These are phyloP conservation scores for Leucocoprinus birnbaumii DNA, from an alignment of 768 basidiomycete genomes.

Conservation along the genomic window DNA sequence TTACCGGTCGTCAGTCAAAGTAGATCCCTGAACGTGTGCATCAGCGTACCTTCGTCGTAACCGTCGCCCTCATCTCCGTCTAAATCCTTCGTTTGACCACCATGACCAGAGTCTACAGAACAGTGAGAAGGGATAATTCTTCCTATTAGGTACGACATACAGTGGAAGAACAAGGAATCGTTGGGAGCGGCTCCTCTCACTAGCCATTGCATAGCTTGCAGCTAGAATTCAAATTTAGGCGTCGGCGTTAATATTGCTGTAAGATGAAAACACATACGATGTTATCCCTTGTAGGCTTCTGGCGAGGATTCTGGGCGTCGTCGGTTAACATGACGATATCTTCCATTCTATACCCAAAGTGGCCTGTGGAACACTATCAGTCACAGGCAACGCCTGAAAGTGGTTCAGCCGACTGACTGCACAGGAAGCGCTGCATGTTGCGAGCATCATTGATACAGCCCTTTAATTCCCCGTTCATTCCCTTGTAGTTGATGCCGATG, in stretches of 20 bases:
- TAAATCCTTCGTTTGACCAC: constrained; percentile 82
- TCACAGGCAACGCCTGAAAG: neutral
- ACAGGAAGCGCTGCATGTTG: constrained; percentile 79
- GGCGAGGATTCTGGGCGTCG: constrained; percentile 56
- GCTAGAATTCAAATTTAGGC: constrained; percentile 28
- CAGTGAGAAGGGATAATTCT: neutral
- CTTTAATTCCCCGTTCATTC: constrained; percentile 58
- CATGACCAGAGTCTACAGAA: constrained; percentile 82
- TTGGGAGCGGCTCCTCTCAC: constrained; percentile 74
- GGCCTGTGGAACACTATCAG: constrained; percentile 28
- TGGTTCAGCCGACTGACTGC: constrained; percentile 39
- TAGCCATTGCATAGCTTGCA: constrained; percentile 91
- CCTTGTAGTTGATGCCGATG: constrained; percentile 88
- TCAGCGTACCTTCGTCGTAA: constrained; percentile 66
- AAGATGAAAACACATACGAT: constrained; percentile 48
- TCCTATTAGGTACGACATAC: constrained; percentile 32
- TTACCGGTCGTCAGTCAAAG: neutral
- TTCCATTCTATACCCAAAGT: constrained; percentile 64
- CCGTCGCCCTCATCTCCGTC: constrained; percentile 88
- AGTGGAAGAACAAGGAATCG: constrained; percentile 91
- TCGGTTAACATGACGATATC: constrained; percentile 91
- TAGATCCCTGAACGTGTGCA: neutral
- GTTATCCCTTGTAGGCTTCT: constrained; percentile 75
- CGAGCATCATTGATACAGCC: constrained; percentile 93
- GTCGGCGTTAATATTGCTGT: neutral